Evolutionary conservation across 2,329 filamentous ascomycete genomes (phyloP).

Genomic region (Trichoderma semiorbis): DNA sequence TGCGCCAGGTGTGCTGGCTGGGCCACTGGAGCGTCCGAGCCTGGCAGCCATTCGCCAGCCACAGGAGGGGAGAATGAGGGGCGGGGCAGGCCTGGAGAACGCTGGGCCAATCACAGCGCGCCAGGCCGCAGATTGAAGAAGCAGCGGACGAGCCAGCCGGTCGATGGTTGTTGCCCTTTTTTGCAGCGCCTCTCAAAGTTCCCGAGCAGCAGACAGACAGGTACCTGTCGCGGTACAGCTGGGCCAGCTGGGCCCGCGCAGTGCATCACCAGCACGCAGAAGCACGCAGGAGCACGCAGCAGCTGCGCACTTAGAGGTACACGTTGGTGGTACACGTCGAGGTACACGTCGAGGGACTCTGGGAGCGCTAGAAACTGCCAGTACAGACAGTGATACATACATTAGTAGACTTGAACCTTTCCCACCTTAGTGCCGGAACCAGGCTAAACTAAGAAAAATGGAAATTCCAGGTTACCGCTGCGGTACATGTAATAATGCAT

Average conservation of each 20-base stretch:
- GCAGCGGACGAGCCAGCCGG: neutral
- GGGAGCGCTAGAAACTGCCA: neutral
- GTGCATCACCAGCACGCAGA: neutral
- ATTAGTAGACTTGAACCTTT: neutral
- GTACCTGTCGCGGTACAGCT: neutral
- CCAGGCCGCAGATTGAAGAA: neutral
- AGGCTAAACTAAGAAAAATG: neutral
- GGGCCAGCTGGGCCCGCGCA: neutral
- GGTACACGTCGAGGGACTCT: neutral
- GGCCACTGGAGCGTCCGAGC: constrained; percentile 11
- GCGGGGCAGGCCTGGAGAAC: neutral
- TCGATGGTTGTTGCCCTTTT: neutral
- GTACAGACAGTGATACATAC: neutral
- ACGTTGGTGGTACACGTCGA: neutral
- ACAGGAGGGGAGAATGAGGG: neutral
- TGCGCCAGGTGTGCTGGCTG: constrained; percentile 10
- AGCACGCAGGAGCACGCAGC: no score
- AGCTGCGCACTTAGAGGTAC: neutral
- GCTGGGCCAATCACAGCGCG: neutral
- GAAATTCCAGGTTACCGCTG: neutral
- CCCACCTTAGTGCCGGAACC: neutral
- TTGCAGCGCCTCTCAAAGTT: neutral
- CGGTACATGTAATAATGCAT: neutral
- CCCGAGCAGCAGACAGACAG: neutral
- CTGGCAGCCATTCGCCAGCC: constrained; percentile 8